Percentiles rank a stretch among this genome's conserved stretches.
Evolutionary conservation across 495 filamentous ascomycete genomes (phyloP).

Genomic region (Rusavskia elegans): DNA sequence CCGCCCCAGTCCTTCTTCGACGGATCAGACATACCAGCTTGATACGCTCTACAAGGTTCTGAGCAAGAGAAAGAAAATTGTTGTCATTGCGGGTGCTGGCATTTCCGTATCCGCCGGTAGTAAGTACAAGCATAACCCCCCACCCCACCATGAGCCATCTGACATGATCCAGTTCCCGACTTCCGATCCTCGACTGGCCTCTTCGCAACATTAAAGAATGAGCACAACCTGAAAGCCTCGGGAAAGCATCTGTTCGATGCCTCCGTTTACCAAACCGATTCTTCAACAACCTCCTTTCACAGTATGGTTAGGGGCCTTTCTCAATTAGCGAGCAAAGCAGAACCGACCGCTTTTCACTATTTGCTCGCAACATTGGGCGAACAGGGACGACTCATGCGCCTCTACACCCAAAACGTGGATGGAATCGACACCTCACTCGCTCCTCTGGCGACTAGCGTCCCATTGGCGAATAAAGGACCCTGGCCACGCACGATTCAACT

Average conservation of each 20-base stretch:
- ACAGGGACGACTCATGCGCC: slow-evolving; percentile 74
- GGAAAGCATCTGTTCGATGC: slow-evolving; percentile 96
- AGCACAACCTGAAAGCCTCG: slow-evolving; percentile 82
- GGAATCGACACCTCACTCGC: slow-evolving; percentile 76
- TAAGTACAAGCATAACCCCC: slow-evolving; percentile 39
- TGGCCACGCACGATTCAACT: slow-evolving; percentile 92
- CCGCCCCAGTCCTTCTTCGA: slow-evolving; percentile 24
- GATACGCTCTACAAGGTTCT: slow-evolving; percentile 58
- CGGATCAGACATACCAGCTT: slow-evolving; percentile 41
- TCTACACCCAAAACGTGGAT: slow-evolving; percentile 95
- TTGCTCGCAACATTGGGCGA: slow-evolving; percentile 80
- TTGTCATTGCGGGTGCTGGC: slow-evolving; percentile 89
- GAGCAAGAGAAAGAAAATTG: slow-evolving; percentile 82
- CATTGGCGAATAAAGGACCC: slow-evolving; percentile 58
- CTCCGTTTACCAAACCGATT: slow-evolving; percentile 85
- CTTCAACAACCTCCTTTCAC: slow-evolving; percentile 77
- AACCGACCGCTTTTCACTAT: slow-evolving; percentile 84
- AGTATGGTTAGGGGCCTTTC: slow-evolving; percentile 86
- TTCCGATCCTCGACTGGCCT: slow-evolving; percentile 84
- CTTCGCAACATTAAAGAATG: slow-evolving; percentile 64
- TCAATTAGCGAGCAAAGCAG: slow-evolving; percentile 51
- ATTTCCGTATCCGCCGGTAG: slow-evolving; percentile 94
- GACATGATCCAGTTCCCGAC: slow-evolving; percentile 58
- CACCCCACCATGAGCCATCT: slow-evolving; percentile 51
- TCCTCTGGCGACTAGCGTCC: slow-evolving; percentile 63